Base-by-base conservation (phyloP, 176 grass and related monocot genomes). In the Thinopyrum elongatum region DNA sequence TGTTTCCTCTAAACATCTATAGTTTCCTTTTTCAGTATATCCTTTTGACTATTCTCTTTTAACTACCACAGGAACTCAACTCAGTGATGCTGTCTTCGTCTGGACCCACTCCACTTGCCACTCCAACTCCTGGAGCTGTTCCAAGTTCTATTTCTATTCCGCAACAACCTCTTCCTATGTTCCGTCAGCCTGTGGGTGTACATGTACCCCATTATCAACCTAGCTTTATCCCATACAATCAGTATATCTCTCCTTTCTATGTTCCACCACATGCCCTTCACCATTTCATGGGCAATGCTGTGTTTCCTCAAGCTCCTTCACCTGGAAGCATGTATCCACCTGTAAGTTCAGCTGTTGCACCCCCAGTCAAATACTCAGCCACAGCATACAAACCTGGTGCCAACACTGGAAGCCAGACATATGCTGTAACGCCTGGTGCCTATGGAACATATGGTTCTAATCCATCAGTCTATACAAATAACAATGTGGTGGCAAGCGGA, bases 171-270 rank as follows among this genome's bases (percentile, higher is more conserved):
- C 59, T 95, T 86, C 93, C 93, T 76, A 27, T 98, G 26, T 95
- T 93, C 70, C 87, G 89, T 5, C 95, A 95, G 77, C 84, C 93
- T 79, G 62, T 92, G 12, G 95, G 93, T 75, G 89, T 95, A 79
- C 90, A 91, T 75, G 74, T 98, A 72, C 88, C 95, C 17, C 93
- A 93, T 79, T 95, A 90, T 71, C 89, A 81, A 31, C 83, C 85
- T 27, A 87, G 81, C 65, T 98, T 91, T 84, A 65, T 98, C 76
- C 91, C 92, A 70, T 98, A 95, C 47, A 93, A 87, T 85, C 95
- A 95, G 58, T 98, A 95, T 77, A 87, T 92, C 9, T 49, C 90
- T 35, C 88, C 89, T 8, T 95, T 93, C 80, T 98, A 95, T 87
- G 85, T 90, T 72, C 91, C 88, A 65, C 72, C 82, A 13, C 90